Conservation (phyloP, 2,329 filamentous ascomycete genomes). For the Aurifilum marmelostoma region DNA sequence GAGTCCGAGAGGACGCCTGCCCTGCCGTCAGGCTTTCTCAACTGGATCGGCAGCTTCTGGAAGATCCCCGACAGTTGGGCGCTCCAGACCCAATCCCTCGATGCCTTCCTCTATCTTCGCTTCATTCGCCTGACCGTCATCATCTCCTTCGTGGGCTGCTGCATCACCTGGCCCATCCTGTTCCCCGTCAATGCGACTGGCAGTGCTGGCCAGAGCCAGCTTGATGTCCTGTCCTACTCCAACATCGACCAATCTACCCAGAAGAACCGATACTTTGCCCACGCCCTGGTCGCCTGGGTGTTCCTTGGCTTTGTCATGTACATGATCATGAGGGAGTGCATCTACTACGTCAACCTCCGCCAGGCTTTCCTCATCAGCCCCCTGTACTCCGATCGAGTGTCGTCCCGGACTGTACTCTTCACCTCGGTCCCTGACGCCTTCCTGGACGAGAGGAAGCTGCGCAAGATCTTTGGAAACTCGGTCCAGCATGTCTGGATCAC, state of each 20-base stretch:
- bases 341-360: slow-evolving; percentile 90
- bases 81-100: slow-evolving; percentile 30
- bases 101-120: slow-evolving; percentile 29
- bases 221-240: slow-evolving; percentile 78
- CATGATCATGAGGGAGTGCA: slow-evolving; percentile 82
- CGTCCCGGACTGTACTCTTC: slow-evolving; percentile 87
- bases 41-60: slow-evolving; percentile 71
- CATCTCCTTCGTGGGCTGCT: slow-evolving; percentile 78
- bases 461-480: slow-evolving; percentile 78
- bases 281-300: slow-evolving; percentile 77
- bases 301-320: slow-evolving; percentile 90
- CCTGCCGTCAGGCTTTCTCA: slow-evolving; percentile 63
- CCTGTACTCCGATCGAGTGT: slow-evolving; percentile 81
- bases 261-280: slow-evolving; percentile 73
- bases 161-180: slow-evolving; percentile 85
- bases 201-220: slow-evolving; percentile 62
- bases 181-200: slow-evolving; percentile 88
- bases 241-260: slow-evolving; percentile 64
- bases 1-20: slow-evolving; percentile 59
- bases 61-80: slow-evolving; percentile 75
- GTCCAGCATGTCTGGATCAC: slow-evolving; percentile 86
- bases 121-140: slow-evolving; percentile 29
- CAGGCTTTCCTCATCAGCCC: slow-evolving; percentile 91
- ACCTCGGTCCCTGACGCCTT: slow-evolving; percentile 81
- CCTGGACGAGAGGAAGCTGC: slow-evolving; percentile 74